phyloP scores from a whole-genome alignment of 1,284 basidiomycete species.

The Melampsora larici-populina region DNA sequence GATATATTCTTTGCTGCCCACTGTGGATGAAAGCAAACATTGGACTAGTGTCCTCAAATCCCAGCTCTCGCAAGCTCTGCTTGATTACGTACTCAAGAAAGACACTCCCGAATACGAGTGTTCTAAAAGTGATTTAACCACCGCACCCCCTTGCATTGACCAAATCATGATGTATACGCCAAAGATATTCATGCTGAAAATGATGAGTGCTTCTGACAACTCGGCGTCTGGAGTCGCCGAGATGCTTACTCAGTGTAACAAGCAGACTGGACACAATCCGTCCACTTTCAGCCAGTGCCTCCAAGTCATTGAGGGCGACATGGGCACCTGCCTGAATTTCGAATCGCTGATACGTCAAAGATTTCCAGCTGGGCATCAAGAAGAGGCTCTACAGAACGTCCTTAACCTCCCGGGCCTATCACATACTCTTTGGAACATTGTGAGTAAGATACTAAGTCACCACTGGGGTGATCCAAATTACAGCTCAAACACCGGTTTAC shows the following conservation, averaged over 20 bases:
- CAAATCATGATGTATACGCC: background rate
- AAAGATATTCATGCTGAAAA: constrained; percentile 11
- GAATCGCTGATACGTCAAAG: too few relatives aligned
- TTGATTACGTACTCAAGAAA: too few relatives aligned
- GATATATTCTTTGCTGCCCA: too few relatives aligned
- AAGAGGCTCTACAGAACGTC: background rate
- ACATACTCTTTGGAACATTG: background rate
- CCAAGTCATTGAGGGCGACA: too few relatives aligned
- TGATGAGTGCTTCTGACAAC: constrained; percentile 13
- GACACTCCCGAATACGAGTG: background rate
- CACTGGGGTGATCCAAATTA: background rate
- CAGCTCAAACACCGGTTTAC: background rate
- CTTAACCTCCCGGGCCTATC: background rate
- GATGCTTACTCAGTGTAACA: background rate
- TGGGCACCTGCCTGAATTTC: background rate
- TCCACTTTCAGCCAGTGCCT: background rate
- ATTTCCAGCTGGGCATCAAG: too few relatives aligned
- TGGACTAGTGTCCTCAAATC: too few relatives aligned
- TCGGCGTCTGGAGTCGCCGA: constrained; percentile 1
- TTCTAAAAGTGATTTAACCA: background rate
- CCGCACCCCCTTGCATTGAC: background rate
- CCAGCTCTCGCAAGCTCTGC: too few relatives aligned
- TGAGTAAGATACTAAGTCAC: background rate
- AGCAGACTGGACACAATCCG: background rate
- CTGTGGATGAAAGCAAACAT: too few relatives aligned